Base-by-base conservation (phyloP, 73 alveolate species). In the Symbiodinium natans region DNA sequence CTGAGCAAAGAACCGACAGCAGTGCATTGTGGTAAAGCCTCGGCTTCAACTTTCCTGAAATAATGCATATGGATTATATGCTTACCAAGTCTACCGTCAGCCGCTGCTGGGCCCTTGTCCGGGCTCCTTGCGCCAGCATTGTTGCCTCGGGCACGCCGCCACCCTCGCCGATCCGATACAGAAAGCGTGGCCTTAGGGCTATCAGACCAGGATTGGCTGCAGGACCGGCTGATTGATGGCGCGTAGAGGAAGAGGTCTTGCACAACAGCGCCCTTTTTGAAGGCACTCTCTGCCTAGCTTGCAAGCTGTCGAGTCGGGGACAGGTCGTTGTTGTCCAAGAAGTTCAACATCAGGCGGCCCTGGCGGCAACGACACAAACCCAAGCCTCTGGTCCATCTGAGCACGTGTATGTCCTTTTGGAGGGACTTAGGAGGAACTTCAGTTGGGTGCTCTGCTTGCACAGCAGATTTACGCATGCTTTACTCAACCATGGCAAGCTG, bases 11-110 rank as follows among this genome's bases (percentile, higher is more conserved):
- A 23, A 73, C 97, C 2, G 97, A 88, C 80, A 90, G 41, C 48
- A 90, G 46, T 2, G 97, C 97, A 33, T 90, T 90, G 97, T 90
- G 97, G 88, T 90, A 90, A 25, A 90, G 97, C 97, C 97, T 90
- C 10, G 36, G 94, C 25, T 9, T 11, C 46, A n/a, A 33, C 31
- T 15, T n/a, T n/a, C n/a, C n/a, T n/a, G n/a, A n/a, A n/a, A n/a
- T n/a, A n/a, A n/a, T n/a, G n/a, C n/a, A n/a, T n/a, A n/a, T 13
- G 13, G 33, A 59, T n/a, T 59, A 21, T 6, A 10, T 59, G 77
- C 29, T 59, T 59, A 59, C 34, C 59, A 13, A 13, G 21, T 46
- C 13, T 9, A 13, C 39, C 29, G 36, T 83, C 74, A 27, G 41
- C n/a, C n/a, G n/a, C n/a, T n/a, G n/a, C 13, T 15, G 25, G 7